Evolutionary conservation across 192 early-diverging fungal species (phyloP).

Genomic region (Coemansia sp.): DNA sequence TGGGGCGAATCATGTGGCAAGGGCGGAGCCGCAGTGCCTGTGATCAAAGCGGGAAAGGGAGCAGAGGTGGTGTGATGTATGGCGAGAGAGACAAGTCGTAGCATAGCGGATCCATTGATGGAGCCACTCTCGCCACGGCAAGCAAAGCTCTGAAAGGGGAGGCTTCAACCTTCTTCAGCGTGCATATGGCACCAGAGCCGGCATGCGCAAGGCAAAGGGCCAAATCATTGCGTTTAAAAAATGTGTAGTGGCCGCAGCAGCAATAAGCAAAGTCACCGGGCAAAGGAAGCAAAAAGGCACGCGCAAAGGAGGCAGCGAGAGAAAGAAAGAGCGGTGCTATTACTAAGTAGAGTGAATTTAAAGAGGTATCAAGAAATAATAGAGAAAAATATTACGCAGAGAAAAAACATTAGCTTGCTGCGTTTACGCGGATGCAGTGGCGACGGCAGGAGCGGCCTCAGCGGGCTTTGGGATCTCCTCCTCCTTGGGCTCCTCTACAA

Average conservation of each 20-base stretch:
- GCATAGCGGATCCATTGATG: background rate
- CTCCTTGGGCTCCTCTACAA: constrained; percentile 17
- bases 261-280: background rate
- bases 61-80: background rate
- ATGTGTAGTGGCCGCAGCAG: too few species aligned
- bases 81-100: background rate
- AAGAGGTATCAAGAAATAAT: constrained; percentile 18
- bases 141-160: background rate
- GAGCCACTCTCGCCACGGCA: background rate
- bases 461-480: constrained; percentile 17
- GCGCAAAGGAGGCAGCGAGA: background rate
- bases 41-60: background rate
- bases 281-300: too few species aligned
- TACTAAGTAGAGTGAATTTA: constrained; percentile 3
- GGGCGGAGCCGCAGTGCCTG: background rate
- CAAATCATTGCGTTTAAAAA: too few species aligned
- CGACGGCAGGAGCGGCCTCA: constrained; percentile 31
- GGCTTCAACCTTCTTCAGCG: background rate
- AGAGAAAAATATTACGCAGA: constrained; percentile 17
- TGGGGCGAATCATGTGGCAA: background rate
- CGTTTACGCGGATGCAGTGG: constrained; percentile 49
- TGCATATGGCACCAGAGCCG: background rate
- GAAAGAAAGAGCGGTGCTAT: constrained; percentile 4
- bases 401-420: constrained; percentile 15
- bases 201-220: too few species aligned